Base-by-base conservation (phyloP, 2,329 filamentous ascomycete species). In the Leptographium lundbergii region DNA sequence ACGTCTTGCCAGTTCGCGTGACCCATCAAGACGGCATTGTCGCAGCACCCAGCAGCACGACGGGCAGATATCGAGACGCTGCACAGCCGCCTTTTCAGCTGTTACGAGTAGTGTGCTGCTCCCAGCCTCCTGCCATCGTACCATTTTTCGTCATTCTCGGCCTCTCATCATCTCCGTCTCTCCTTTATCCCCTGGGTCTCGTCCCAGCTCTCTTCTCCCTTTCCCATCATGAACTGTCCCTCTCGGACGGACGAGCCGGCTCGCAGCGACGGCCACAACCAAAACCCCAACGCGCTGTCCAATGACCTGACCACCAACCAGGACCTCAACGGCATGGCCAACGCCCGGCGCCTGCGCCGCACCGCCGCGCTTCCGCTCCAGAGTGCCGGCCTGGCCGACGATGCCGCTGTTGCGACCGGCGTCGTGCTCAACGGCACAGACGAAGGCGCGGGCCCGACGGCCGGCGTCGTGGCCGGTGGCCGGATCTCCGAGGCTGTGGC, bases 281-380 rank as follows among this genome's bases (percentile, higher is more conserved):
- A 84, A 68, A 81, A 71, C 63, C 81, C 81, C 13, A 73, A 76
- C 63, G 70, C 70, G 9, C 69, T 83, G 54, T 76, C 78, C 36
- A 75, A 76, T 62, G 80, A 83, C 65, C 72, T 79, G 54, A 81
- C 78, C n/a, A 83, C 80, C 17, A 77, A 79, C 61, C 75, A 77
- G 60, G 80, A 82, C 64, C 69, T 84, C 60, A 77, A 79, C 64
- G 75, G 76, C 61, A 72, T 79, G 64, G 77, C 75, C 55, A 82
- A 81, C 59, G 59, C 68, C 25, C 66, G 71, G 29, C 66, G 65
- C 48, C 68, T 66, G 57, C 64, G 67, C 22, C 65, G 64, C 19
- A 34, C 59, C 6, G 47, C 57, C 3, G 52, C 62, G 48, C 34
- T 61, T 57, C 34, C 63, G 39, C 66, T 68, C 53, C 61, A 65